Evolutionary conservation across 2,329 filamentous ascomycete genomes (phyloP).

Genomic region (Orbilia blumenaviensis): DNA sequence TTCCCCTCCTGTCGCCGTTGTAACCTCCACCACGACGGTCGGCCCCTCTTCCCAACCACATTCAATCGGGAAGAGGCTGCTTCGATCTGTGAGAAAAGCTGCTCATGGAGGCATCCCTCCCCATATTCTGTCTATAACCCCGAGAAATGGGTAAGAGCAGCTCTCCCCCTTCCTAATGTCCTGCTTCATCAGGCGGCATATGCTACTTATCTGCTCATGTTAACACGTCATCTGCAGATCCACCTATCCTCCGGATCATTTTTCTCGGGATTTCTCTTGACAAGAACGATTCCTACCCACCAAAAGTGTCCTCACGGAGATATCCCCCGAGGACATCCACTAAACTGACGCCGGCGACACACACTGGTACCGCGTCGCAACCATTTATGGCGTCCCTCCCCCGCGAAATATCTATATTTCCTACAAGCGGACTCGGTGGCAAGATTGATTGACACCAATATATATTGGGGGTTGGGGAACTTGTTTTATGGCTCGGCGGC

Average conservation of each 20-base stretch:
- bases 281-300: conserved; percentile 9
- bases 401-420: neutral
- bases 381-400: neutral
- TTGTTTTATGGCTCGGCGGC: neutral
- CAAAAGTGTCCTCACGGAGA: neutral
- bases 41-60: conserved; percentile 50
- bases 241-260: neutral
- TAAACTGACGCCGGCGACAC: neutral
- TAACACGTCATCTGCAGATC: too few species aligned
- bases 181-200: neutral
- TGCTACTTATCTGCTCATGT: neutral
- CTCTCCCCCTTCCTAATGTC: neutral
- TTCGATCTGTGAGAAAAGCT: conserved; percentile 25
- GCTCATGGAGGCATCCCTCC: conserved; percentile 43
- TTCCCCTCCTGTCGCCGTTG: conserved; percentile 30
- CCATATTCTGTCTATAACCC: conserved; percentile 27
- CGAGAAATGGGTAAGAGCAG: conserved; percentile 13
- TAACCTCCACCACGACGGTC: conserved; percentile 7
- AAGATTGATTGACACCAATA: neutral
- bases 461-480: neutral
- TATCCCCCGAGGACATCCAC: neutral
- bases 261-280: conserved; percentile 8
- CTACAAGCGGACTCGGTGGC: conserved; percentile 3
- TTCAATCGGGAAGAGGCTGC: conserved; percentile 52
- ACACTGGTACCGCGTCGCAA: neutral